phyloP scores from a whole-genome alignment of 495 filamentous ascomycete species.

The Neurospora sp. region DNA sequence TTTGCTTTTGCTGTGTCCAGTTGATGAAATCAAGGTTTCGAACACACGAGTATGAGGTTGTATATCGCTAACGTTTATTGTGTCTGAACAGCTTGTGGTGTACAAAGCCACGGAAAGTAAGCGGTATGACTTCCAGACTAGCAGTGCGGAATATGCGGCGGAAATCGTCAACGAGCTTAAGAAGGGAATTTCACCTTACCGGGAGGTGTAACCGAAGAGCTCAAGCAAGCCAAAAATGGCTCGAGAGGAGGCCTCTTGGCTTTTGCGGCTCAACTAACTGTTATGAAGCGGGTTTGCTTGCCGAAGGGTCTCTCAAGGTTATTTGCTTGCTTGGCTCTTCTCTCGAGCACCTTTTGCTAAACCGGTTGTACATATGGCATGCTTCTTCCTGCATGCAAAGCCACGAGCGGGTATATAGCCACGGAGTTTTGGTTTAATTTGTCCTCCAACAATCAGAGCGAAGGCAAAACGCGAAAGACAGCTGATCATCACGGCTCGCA shows the following conservation, averaged over 20 bases:
- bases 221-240: neutral
- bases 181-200: slow-evolving; percentile 52
- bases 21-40: neutral
- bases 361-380: neutral
- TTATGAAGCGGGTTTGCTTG: neutral
- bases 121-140: slow-evolving; percentile 92
- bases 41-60: neutral
- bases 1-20: neutral
- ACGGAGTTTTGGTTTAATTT: neutral
- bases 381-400: neutral
- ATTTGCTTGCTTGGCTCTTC: neutral
- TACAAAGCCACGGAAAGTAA: slow-evolving; percentile 80
- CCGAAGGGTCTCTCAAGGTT: neutral
- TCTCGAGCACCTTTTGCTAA: neutral
- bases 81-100: slow-evolving; percentile 49
- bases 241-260: neutral
- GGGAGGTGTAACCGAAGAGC: slow-evolving; percentile 17
- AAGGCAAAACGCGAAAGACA: neutral
- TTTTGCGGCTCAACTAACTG: neutral
- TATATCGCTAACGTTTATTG: neutral
- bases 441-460: neutral
- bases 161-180: slow-evolving; percentile 87
- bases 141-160: slow-evolving; percentile 63
- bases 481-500: neutral
- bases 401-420: neutral